A percentile compares a stretch with the other conserved stretches of the same genome.
Conservation (phyloP, 305 asterid species). For the Fraxinus dipetala region DNA sequence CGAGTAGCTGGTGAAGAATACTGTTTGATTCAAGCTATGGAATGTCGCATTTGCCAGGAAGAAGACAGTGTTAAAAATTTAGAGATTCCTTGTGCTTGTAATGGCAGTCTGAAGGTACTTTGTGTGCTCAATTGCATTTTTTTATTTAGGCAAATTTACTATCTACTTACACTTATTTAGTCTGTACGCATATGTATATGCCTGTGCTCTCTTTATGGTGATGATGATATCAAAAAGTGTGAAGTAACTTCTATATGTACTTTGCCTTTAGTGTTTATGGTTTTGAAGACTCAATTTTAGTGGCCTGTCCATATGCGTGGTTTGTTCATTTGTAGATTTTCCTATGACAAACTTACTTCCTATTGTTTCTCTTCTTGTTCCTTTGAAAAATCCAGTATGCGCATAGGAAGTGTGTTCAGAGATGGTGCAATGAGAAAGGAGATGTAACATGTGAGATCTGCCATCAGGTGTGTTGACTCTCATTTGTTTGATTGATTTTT, state of each 20-base stretch:
- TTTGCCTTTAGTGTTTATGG: neutral
- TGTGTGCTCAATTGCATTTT: neutral
- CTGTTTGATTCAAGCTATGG: neutral
- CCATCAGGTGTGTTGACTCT: neutral
- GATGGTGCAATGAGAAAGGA: conserved; percentile 12
- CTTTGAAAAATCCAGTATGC: neutral
- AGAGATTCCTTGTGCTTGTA: neutral
- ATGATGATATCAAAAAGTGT: neutral
- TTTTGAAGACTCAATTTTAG: neutral
- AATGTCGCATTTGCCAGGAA: neutral
- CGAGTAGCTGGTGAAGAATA: neutral
- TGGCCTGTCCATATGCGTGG: neutral
- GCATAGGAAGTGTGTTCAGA: conserved; percentile 1
- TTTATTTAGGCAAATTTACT: neutral
- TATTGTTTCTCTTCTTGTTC: neutral
- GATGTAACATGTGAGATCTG: conserved; percentile 1
- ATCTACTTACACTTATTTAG: neutral
- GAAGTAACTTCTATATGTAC: neutral
- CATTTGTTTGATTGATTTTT: neutral
- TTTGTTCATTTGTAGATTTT: neutral
- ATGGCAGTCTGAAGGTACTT: neutral
- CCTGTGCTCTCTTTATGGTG: neutral
- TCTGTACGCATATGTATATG: neutral
- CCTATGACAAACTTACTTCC: neutral
- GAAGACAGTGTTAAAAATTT: neutral